phyloP scores from a whole-genome alignment of 2,329 filamentous ascomycete genomes.

The Chalaropsis thielavioides region DNA sequence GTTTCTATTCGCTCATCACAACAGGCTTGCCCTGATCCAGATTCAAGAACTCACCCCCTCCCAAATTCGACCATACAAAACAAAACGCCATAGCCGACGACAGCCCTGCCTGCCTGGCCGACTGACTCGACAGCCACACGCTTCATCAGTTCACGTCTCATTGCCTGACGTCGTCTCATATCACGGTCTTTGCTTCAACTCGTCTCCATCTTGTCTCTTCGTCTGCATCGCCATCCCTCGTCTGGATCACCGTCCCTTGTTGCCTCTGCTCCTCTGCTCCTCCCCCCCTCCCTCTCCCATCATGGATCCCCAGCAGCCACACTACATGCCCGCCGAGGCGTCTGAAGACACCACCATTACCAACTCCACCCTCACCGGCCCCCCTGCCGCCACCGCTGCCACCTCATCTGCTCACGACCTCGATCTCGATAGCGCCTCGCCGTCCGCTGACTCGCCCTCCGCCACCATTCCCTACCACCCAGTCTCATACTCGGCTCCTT shows the following conservation, averaged over 20 bases:
- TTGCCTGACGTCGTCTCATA: too few species aligned
- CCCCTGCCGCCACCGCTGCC: conserved; percentile 8
- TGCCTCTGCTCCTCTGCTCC: neutral
- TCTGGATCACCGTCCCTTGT: too few species aligned
- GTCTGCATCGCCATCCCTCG: neutral
- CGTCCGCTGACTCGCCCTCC: conserved; percentile 22
- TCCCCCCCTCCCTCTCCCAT: neutral
- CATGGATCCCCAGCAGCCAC: conserved; percentile 16
- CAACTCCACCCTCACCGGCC: neutral
- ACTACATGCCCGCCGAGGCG: conserved; percentile 11
- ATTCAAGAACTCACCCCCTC: too few species aligned
- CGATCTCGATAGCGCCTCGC: conserved; percentile 12
- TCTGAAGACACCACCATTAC: conserved; percentile 10
- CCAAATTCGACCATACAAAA: too few species aligned
- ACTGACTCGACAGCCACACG: too few species aligned
- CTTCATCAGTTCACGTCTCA: too few species aligned
- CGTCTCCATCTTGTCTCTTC: neutral
- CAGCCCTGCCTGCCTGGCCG: too few species aligned
- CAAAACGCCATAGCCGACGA: too few species aligned
- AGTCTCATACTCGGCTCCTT: conserved; percentile 18
- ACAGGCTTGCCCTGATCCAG: too few species aligned
- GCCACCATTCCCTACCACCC: conserved; percentile 23
- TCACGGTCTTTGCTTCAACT: neutral
- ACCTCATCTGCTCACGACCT: neutral
- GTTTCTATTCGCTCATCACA: neutral